A percentile compares a stretch with the other conserved stretches of the same genome.
These are phyloP conservation scores for Hypoxylon rubiginosum DNA, from an alignment of 2,329 filamentous ascomycete species.

Conservation along the genomic window DNA sequence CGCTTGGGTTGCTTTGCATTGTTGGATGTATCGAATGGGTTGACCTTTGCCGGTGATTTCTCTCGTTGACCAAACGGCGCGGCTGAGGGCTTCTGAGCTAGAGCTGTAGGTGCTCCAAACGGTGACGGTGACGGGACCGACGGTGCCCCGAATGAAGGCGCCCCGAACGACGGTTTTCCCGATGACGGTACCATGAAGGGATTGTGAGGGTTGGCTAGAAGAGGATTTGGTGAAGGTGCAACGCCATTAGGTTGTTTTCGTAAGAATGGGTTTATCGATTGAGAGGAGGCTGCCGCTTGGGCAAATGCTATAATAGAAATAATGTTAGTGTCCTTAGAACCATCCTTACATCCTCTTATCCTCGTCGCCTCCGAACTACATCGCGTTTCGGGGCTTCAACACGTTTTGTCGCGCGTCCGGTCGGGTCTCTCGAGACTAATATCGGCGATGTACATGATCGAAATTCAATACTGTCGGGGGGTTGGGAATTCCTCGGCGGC, in stretches of 20 bases:
- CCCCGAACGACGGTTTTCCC: conserved; percentile 4
- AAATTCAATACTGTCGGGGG: conserved; percentile 12
- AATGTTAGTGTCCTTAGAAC: conserved; percentile 36
- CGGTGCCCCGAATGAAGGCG: conserved; percentile 1
- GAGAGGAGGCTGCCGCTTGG: conserved; percentile 16
- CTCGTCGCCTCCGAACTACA: conserved; percentile 8
- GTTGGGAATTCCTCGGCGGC: neutral
- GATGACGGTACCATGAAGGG: conserved; percentile 27
- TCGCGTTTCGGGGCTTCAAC: conserved; percentile 9
- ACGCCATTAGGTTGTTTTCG: conserved; percentile 25
- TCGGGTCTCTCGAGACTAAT: conserved; percentile 9
- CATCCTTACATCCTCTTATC: conserved; percentile 24
- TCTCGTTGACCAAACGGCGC: conserved; percentile 34
- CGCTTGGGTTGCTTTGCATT: conserved; percentile 17
- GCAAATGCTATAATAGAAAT: conserved; percentile 45
- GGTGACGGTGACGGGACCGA: neutral
- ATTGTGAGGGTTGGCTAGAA: conserved; percentile 19
- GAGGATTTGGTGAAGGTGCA: conserved; percentile 20
- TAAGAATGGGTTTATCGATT: conserved; percentile 42
- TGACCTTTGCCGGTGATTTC: conserved; percentile 16
- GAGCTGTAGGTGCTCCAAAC: conserved; percentile 7
- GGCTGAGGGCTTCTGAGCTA: conserved; percentile 20
- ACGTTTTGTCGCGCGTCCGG: conserved; percentile 5
- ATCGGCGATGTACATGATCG: conserved; percentile 3
- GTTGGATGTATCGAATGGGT: conserved; percentile 34